Evolutionary conservation across 2,329 filamentous ascomycete genomes (phyloP), one percentile per base, ranked within the genome.

Genomic region (Clarireedia paspali): DNA sequence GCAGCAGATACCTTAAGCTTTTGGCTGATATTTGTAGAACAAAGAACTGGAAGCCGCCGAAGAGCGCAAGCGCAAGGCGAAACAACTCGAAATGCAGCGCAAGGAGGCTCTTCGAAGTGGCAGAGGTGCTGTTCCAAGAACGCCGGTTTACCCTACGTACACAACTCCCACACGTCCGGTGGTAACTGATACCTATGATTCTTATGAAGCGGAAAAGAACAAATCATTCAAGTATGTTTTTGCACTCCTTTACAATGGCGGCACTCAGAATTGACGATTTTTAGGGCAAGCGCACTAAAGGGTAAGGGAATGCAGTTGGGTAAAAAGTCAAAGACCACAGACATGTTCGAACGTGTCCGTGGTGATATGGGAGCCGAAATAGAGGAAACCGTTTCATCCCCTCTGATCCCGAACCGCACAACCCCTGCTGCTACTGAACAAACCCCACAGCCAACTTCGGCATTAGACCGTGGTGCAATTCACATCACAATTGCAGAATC

Each of bases 241-340:
- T 23, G 20, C 47, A 36, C 38, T 15, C n/a, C 26, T 23, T 20
- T n/a, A 42, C 47, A 60, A 60, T 66, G 72, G 63, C 30, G 30
- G 72, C 59, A 27, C 47, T 58, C 40, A 57, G 62, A 5, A 23
- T 30, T 55, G 20, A 55, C 17, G 36, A 26, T 50, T 44, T 15
- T 48, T 61, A 82, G 77, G 68, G 75, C 80, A 50, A 70, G 82
- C 67, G 82, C 88, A 50, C 82, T 86, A 58, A 90, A 95, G 74
- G 91, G 90, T 66, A 99, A 99, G 78, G 94, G 94, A 64, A 99
- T 99, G 95, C 92, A 97, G 73, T 79, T 99, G 56, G 94, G 94
- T 73, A 97, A 97, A 79, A 99, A 99, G 77, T 95, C 89, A 59
- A 97, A 97, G 78, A 91, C 89, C 23, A 95, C 88, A 30, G 92